Percentiles rank a stretch among this genome's conserved stretches.
Conservation (phyloP, 2,329 filamentous ascomycete genomes). For the Ustilaginoidea virens region DNA sequence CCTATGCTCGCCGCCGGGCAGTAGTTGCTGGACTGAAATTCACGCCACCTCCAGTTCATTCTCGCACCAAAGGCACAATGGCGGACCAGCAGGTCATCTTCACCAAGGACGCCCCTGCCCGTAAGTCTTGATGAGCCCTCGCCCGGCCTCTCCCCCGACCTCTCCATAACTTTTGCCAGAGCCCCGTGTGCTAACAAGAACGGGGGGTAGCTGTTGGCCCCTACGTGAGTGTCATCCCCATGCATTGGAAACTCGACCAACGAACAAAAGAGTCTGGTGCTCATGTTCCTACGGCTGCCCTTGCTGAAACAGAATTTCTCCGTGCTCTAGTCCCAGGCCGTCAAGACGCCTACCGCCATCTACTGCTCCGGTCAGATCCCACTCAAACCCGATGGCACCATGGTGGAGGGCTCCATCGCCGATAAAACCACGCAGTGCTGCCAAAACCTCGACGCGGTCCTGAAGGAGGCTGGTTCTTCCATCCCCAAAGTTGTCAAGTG, state of each 20-base stretch:
- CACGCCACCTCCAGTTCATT: slow-evolving; percentile 14
- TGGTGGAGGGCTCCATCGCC: slow-evolving; percentile 43
- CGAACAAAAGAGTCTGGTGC: no score
- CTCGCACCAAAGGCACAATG: slow-evolving; percentile 24
- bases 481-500: slow-evolving; percentile 79
- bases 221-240: slow-evolving; percentile 37
- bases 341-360: slow-evolving; percentile 49
- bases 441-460: slow-evolving; percentile 70
- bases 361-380: slow-evolving; percentile 65
- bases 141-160: no score
- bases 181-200: no score
- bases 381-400: slow-evolving; percentile 36
- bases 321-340: slow-evolving; percentile 41
- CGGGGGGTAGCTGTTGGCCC: slow-evolving; percentile 49
- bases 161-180: no score
- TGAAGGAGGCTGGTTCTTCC: slow-evolving; percentile 64
- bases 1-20: slow-evolving; percentile 3
- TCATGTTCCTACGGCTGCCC: no score
- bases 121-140: slow-evolving; percentile 34
- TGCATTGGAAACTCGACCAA: no score
- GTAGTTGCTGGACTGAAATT: slow-evolving; percentile 10
- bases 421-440: slow-evolving; percentile 49
- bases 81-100: slow-evolving; percentile 35
- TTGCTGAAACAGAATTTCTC: background rate
- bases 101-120: slow-evolving; percentile 42